A percentile compares a stretch with the other conserved stretches of the same genome.
Conservation (phyloP, 352 stramenopile genomes). For the Pythium utonaiense region DNA sequence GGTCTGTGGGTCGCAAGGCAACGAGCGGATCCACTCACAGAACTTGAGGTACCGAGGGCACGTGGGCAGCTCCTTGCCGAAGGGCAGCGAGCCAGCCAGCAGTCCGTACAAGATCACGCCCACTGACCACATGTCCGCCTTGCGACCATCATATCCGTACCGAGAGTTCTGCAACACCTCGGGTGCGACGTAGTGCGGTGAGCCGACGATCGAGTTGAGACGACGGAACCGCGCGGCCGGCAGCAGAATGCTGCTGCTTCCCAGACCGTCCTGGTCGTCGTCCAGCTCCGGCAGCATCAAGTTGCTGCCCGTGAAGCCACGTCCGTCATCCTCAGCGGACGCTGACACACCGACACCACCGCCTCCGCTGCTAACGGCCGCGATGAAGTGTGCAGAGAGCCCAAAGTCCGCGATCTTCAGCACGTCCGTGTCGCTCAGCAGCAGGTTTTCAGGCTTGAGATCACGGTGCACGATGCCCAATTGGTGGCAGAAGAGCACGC, state of each 20-base stretch:
- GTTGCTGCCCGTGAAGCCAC: background rate
- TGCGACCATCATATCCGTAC: slow-evolving; percentile 89
- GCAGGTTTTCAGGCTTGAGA: slow-evolving; percentile 96
- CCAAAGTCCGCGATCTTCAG: slow-evolving; percentile 96
- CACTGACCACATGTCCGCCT: slow-evolving; percentile 93
- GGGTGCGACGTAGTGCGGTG: slow-evolving; percentile 95
- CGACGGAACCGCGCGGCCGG: slow-evolving; percentile 62
- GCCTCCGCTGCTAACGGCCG: slow-evolving; percentile 59
- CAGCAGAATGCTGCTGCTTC: slow-evolving; percentile 19
- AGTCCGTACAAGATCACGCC: slow-evolving; percentile 93
- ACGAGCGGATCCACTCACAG: slow-evolving; percentile 86
- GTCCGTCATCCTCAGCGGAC: slow-evolving; percentile 18
- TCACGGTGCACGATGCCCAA: slow-evolving; percentile 93
- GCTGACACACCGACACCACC: slow-evolving; percentile 25
- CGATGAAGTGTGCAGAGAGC: slow-evolving; percentile 90
- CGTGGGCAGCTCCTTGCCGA: slow-evolving; percentile 92
- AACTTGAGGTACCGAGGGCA: slow-evolving; percentile 95
- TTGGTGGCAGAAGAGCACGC: slow-evolving; percentile 89
- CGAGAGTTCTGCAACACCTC: slow-evolving; percentile 91
- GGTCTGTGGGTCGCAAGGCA: slow-evolving; percentile 56
- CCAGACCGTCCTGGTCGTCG: slow-evolving; percentile 11
- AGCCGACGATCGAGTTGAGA: slow-evolving; percentile 95
- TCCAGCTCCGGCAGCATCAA: slow-evolving; percentile 18
- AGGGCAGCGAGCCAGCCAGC: slow-evolving; percentile 92
- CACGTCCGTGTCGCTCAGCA: slow-evolving; percentile 88